Evolutionary conservation across 202 grass and related monocot species (phyloP), one percentile per base, ranked within the genome.

Genomic region (Panicum virgatum): DNA sequence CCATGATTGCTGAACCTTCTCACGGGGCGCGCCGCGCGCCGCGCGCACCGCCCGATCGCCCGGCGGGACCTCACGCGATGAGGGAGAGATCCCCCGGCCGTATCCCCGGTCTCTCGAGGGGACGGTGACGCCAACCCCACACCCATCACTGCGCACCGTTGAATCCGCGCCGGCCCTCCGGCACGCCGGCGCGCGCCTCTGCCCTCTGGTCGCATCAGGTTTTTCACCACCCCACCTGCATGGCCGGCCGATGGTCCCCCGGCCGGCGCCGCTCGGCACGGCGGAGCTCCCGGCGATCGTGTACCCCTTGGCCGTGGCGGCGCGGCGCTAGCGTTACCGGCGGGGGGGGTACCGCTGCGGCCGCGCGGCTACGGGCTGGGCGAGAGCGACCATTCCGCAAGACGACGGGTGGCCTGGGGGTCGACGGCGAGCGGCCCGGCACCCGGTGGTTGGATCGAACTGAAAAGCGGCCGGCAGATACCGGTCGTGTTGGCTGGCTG

Each of bases 51-150:
- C 0, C 32, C 32, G 32, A 4, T 34, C 29, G 12, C 22, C 63
- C 42, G 15, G 37, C 18, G 50, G 25, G 58, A 18, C 11, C 38
- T 66, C 68, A 39, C 6, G 51, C 38, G 26, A 80, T 45, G 42
- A 10, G 46, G 2, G 3, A 15, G 12, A 26, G n/a, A 13, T 15
- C 58, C 57, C n/a, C 57, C 23, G 57, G 58, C 12, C 25, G 58
- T 15, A 62, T 32, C 59, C 23, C 1, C 3, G 26, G 16, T 16
- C 65, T 60, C 71, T 50, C 78, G 12, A 45, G 14, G 18, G 62
- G 81, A 67, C 40, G 47, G 71, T 57, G 61, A 56, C 47, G 4
- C 37, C 23, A 66, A 69, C 82, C 72, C 62, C 72, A 62, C 66
- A 62, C 10, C 42, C 64, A 69, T 56, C 29, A 77, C 18, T 39